phyloP scores from a whole-genome alignment of 768 basidiomycete species.

The Kwoniella bestiolae region DNA sequence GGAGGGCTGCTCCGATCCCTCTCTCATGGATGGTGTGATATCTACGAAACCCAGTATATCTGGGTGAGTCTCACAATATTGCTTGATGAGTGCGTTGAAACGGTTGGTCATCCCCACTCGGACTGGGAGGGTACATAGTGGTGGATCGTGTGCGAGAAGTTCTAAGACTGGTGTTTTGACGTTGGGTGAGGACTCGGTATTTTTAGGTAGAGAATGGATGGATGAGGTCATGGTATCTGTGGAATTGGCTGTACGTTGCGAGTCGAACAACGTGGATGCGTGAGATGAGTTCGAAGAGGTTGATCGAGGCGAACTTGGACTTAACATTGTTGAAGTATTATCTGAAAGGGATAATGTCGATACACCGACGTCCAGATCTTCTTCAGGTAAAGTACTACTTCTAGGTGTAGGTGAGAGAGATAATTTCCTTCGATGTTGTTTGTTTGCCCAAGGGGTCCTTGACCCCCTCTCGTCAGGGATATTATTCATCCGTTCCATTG shows the following conservation, averaged over 20 bases:
- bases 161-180: slow-evolving; percentile 29
- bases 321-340: background rate
- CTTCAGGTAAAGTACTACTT: background rate
- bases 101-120: slow-evolving; percentile 43
- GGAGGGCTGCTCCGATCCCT: slow-evolving; percentile 2
- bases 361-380: slow-evolving; percentile 33
- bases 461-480: slow-evolving; percentile 6
- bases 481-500: slow-evolving; percentile 12
- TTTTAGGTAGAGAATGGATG: slow-evolving; percentile 4
- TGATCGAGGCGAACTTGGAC: slow-evolving; percentile 28
- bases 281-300: slow-evolving; percentile 24
- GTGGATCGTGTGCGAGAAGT: slow-evolving; percentile 39
- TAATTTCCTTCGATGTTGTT: background rate
- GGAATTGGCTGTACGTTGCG: slow-evolving; percentile 4
- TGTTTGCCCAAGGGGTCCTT: slow-evolving; percentile 19
- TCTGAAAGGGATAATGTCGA: slow-evolving; percentile 43
- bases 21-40: slow-evolving; percentile 33
- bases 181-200: slow-evolving; percentile 15
- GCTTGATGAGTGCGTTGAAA: slow-evolving; percentile 32
- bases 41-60: slow-evolving; percentile 44
- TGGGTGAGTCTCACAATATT: slow-evolving; percentile 36
- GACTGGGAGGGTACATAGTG: slow-evolving; percentile 43
- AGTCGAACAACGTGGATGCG: slow-evolving; percentile 19
- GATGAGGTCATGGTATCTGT: slow-evolving; percentile 7
- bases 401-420: slow-evolving; percentile 10